phyloP scores from a whole-genome alignment of 2,329 filamentous ascomycete genomes.

The Elsinoe australis region DNA sequence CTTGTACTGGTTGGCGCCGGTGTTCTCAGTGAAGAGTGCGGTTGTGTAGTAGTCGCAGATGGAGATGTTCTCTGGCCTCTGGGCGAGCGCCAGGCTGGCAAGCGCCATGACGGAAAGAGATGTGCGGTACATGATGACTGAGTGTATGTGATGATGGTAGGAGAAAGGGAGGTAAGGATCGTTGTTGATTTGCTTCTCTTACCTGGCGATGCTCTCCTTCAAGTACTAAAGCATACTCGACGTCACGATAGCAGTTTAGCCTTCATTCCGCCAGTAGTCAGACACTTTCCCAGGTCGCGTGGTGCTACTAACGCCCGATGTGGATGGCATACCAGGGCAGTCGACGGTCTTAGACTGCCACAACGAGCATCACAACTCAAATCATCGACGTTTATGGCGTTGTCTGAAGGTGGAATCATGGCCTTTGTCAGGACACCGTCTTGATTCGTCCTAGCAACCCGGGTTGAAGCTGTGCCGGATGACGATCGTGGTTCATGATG shows the following conservation, averaged over 20 bases:
- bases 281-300: neutral
- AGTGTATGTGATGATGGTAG: neutral
- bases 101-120: slow-evolving; percentile 21
- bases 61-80: slow-evolving; percentile 44
- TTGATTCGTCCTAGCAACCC: neutral
- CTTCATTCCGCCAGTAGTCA: neutral
- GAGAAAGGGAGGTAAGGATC: neutral
- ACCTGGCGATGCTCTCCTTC: too few relatives aligned
- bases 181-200: too few relatives aligned
- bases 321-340: neutral
- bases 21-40: slow-evolving; percentile 52
- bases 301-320: neutral
- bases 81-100: slow-evolving; percentile 26
- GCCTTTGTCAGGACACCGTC: neutral
- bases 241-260: neutral
- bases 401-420: neutral
- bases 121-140: slow-evolving; percentile 5
- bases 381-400: neutral
- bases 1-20: slow-evolving; percentile 49
- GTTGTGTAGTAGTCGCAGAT: slow-evolving; percentile 60
- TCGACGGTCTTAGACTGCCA: neutral
- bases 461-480: neutral
- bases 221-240: neutral
- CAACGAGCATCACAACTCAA: neutral
- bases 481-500: neutral